Base-by-base conservation (phyloP, 2,329 filamentous ascomycete genomes). In the Helotiales sp. region DNA sequence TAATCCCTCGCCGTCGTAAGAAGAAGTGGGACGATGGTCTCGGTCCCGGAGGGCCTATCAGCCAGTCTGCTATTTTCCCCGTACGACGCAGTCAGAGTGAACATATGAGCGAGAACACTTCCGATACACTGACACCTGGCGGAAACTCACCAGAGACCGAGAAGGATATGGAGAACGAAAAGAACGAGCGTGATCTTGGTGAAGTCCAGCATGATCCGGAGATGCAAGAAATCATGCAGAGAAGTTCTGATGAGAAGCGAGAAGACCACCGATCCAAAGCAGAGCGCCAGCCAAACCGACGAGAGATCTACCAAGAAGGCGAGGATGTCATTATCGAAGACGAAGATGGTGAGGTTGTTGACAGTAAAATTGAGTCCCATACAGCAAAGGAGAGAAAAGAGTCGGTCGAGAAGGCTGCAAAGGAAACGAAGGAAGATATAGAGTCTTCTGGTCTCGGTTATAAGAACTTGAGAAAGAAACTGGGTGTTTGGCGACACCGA, bases 1-100 rank as follows among this genome's bases (percentile, higher is more conserved):
- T 81, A 77, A 86, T 81, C 69, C 84, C 85, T n/a, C 85, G 86
- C 64, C 87, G 89, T 68, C 86, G 88, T 58, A 84, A 84, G 76
- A 91, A 85, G 81, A 89, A 85, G 77, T 90, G 87, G 83, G 90
- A 93, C 70, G 86, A 87, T 68, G 89, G 86, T n/a, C 86, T 87
- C 72, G 91, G 89, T 2, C 90, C 92, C 2, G 96, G 96, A 69
- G 96, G 96, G 0, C 96, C 93, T 2, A 91, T 98, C 72, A 92
- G 87, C 68, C 89, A 96, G 75, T 97, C 95, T 40, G 96, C 96
- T 26, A 97, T 98, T 73, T 89, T 87, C 71, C 96, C 96, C 40
- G 80, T 81, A 57, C 79, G 70, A 55, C 66, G 73, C 58, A 73
- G 69, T 61, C 71, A 77, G 52, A 75, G 72, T 50, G 73, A 69